These are phyloP conservation scores for Chytriomyces confervae DNA, from an alignment of 192 early-diverging fungal species.

Conservation along the genomic window DNA sequence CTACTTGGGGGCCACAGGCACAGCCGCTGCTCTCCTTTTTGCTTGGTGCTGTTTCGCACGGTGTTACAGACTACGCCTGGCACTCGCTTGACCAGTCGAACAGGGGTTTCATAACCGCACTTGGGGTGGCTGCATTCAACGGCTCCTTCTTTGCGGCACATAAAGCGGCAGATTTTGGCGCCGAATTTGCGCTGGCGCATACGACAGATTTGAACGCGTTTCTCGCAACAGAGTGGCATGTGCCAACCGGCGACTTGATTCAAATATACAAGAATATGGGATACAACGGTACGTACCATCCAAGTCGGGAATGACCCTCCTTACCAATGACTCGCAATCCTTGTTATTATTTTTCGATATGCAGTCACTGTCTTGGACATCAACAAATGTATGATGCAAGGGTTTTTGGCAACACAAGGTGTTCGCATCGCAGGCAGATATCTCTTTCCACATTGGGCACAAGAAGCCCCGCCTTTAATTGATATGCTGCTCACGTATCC, in stretches of 20 bases:
- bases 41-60: constrained; percentile 72
- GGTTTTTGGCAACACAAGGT: constrained; percentile 63
- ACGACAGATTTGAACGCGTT: constrained; percentile 15
- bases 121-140: constrained; percentile 10
- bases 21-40: constrained; percentile 67
- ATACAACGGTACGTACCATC: constrained; percentile 25
- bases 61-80: constrained; percentile 72
- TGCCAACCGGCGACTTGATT: constrained; percentile 69
- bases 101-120: constrained; percentile 60
- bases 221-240: constrained; percentile 53
- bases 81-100: constrained; percentile 61
- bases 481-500: constrained; percentile 75
- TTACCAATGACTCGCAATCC: background rate
- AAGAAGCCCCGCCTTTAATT: constrained; percentile 74
- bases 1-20: constrained; percentile 49
- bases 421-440: constrained; percentile 62
- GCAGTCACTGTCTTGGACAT: constrained; percentile 37
- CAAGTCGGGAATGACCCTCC: background rate
- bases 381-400: constrained; percentile 64
- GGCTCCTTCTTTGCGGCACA: constrained; percentile 59
- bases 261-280: constrained; percentile 65
- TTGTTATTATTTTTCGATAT: background rate
- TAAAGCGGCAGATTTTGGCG: constrained; percentile 65
- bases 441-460: constrained; percentile 62
- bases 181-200: constrained; percentile 68